Evolutionary conservation across 2,329 filamentous ascomycete species (phyloP).

Genomic region (Xylaria multiplex): DNA sequence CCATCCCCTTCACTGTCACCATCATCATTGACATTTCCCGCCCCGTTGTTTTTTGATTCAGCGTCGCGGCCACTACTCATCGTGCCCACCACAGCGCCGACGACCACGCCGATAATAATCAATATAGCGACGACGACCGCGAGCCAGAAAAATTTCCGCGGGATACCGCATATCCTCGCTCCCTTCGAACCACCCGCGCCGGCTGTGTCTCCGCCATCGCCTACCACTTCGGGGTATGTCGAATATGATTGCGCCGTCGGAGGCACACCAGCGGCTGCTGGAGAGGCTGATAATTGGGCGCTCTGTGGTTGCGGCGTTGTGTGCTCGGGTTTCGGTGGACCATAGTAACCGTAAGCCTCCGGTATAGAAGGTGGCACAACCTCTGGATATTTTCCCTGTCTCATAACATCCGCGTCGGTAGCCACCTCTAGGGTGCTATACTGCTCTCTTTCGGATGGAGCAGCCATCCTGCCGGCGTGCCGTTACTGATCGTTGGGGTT

Average conservation of each 20-base stretch:
- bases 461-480: slow-evolving; percentile 30
- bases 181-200: slow-evolving; percentile 12
- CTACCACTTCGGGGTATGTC: slow-evolving; percentile 32
- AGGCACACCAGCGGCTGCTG: neutral
- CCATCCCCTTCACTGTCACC: no score
- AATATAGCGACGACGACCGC: slow-evolving; percentile 25
- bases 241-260: slow-evolving; percentile 22
- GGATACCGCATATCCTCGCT: slow-evolving; percentile 36
- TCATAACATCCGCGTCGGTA: slow-evolving; percentile 20
- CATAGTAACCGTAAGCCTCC: slow-evolving; percentile 29
- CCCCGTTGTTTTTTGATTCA: neutral
- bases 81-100: slow-evolving; percentile 34
- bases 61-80: neutral
- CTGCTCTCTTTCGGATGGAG: slow-evolving; percentile 13
- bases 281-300: neutral
- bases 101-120: slow-evolving; percentile 31
- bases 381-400: slow-evolving; percentile 30
- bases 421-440: slow-evolving; percentile 36
- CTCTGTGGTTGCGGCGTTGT: neutral
- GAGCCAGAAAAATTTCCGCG: slow-evolving; percentile 35
- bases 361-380: slow-evolving; percentile 28
- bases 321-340: slow-evolving; percentile 20
- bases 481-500: slow-evolving; percentile 9
- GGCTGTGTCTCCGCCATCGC: neutral
- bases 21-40: neutral